These are phyloP conservation scores for Metschnikowia colocasiae DNA, from an alignment of 805 yeast species.

Conservation along the genomic window DNA sequence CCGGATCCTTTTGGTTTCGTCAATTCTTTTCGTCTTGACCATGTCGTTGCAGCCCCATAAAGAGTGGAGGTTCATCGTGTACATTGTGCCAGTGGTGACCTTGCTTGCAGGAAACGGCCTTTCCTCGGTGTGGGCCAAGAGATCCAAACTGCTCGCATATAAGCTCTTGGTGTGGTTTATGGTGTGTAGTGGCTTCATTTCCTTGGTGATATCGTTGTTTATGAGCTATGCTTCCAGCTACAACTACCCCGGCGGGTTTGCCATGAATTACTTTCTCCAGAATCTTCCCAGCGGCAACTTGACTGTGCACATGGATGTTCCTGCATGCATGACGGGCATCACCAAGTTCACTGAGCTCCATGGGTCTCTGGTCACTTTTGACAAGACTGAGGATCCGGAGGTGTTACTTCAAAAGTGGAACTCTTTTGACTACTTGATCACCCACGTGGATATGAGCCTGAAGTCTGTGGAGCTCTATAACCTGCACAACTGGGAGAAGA, in stretches of 20 bases:
- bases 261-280: conserved; percentile 50
- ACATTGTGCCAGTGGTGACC: conserved; percentile 66
- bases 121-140: conserved; percentile 24
- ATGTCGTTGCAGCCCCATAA: conserved; percentile 87
- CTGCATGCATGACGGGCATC: conserved; percentile 85
- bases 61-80: conserved; percentile 88
- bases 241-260: conserved; percentile 90
- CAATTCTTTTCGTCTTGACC: conserved; percentile 51
- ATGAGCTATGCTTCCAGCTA: conserved; percentile 62
- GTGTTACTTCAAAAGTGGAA: conserved; percentile 32
- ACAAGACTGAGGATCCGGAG: conserved; percentile 62
- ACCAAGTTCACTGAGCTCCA: conserved; percentile 68
- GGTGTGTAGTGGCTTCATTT: conserved; percentile 19
- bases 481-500: conserved; percentile 15
- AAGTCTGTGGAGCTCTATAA: conserved; percentile 11
- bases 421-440: conserved; percentile 28
- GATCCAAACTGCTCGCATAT: conserved; percentile 18
- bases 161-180: conserved; percentile 27
- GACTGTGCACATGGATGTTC: conserved; percentile 69
- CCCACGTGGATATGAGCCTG: conserved; percentile 22
- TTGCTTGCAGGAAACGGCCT: conserved; percentile 63
- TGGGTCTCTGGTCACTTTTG: conserved; percentile 45
- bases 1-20: conserved; percentile 47
- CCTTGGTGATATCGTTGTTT: conserved; percentile 40
- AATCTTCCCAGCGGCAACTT: conserved; percentile 18